Evolutionary conservation across 2,329 filamentous ascomycete species (phyloP), one percentile per base, ranked within the genome.

Genomic region (Keithomyces neogunnii): DNA sequence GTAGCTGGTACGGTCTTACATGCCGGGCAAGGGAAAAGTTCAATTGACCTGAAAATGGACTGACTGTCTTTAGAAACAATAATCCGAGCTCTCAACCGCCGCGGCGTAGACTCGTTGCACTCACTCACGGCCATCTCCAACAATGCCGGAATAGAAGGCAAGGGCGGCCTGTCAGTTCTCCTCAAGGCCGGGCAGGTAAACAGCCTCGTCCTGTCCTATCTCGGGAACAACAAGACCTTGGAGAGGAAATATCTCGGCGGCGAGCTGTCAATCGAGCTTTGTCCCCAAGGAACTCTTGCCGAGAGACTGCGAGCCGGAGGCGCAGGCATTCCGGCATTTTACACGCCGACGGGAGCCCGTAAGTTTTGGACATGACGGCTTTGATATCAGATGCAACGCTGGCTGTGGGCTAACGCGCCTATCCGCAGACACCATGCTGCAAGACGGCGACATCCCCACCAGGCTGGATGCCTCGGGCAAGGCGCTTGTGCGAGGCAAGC

Each of bases 281-380:
- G 85, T 51, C 87, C 87, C 0, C 87, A 91, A 60, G 87, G 87
- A 4, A 87, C 85, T 0, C 73, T 89, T 48, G 85, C 85, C 0
- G 85, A 89, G 71, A 76, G 86, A 57, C 78, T 88, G 59, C 75
- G 86, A 42, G 85, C 85, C 5, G 87, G 81, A 1, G 87, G 86
- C 3, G 84, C 85, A 29, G 87, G 87, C 7, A 89, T 91, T 48
- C 86, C 87, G 1, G 87, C 87, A 0, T 91, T 93, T 64, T 93
- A 84, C 62, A 91, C 88, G 0, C 84, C 87, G 0, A 89, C 88
- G 0, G 88, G 82, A 51, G 81, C 80, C 38, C 76, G 80, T 81
- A 72, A 62, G 75, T 74, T 19, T 19, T 19, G 19, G 19, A 19
- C 19, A 19, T 19, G 19, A 19, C 19, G 19, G 19, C 19, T 19